These are phyloP conservation scores for Kazachstania viticola DNA, from an alignment of 805 yeast species.

Conservation along the genomic window DNA sequence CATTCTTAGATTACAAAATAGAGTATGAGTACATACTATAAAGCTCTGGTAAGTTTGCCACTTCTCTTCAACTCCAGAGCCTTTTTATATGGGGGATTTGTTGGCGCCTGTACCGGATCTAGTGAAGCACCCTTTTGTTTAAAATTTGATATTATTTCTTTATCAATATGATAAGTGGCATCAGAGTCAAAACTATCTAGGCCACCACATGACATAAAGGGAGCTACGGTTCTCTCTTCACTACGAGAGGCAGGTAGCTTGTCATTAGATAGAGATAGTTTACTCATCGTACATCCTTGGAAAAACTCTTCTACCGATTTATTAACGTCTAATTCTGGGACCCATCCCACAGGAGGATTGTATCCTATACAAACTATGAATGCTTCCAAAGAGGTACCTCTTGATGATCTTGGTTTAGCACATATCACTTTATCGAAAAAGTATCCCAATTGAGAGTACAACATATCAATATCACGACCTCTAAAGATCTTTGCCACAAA, in stretches of 20 bases:
- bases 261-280: conserved; percentile 4
- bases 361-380: conserved; percentile 88
- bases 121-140: conserved; percentile 31
- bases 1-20: not conserved
- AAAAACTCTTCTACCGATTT: conserved; percentile 74
- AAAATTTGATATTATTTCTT: conserved; percentile 4
- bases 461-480: conserved; percentile 87
- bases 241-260: conserved; percentile 31
- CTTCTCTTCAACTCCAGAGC: conserved; percentile 80
- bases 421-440: conserved; percentile 81
- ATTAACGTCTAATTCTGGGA: conserved; percentile 46
- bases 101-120: conserved; percentile 91
- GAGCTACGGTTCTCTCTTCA: conserved; percentile 71
- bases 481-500: conserved; percentile 95
- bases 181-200: conserved; percentile 82
- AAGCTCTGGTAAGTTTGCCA: conserved; percentile 40
- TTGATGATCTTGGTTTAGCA: conserved; percentile 90
- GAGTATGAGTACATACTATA: too few species aligned
- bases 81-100: conserved; percentile 91
- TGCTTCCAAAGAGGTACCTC: conserved; percentile 91
- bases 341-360: conserved; percentile 75
- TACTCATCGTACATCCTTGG: conserved; percentile 34
- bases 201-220: conserved; percentile 95
- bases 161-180: conserved; percentile 60
- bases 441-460: conserved; percentile 85